Percentiles rank a stretch among this genome's conserved stretches.
Conservation (phyloP, 2,329 filamentous ascomycete genomes). For the Apiospora saccharicola region DNA sequence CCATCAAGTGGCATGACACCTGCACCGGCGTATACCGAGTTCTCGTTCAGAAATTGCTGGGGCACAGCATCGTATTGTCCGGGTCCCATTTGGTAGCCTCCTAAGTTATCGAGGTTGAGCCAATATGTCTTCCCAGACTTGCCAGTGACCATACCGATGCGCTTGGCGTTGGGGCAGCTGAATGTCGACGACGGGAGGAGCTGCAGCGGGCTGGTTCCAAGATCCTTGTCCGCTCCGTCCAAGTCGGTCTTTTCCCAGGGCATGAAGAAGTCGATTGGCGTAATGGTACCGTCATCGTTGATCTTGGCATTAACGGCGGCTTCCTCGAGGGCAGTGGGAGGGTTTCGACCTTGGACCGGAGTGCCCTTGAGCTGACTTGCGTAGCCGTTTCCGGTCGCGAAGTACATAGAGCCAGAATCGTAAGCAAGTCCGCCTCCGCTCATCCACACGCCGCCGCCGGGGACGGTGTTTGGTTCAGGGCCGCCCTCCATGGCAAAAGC, state of each 20-base stretch:
- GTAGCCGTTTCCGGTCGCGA: constrained; percentile 56
- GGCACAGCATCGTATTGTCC: constrained; percentile 52
- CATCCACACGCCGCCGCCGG: constrained; percentile 57
- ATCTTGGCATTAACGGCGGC: constrained; percentile 58
- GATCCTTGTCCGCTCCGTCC: constrained; percentile 57
- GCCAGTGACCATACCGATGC: constrained; percentile 57
- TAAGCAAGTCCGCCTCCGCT: constrained; percentile 56
- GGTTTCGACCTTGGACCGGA: constrained; percentile 52
- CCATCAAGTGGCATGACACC: constrained; percentile 55
- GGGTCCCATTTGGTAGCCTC: constrained; percentile 55
- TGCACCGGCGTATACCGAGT: constrained; percentile 56
- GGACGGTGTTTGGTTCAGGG: constrained; percentile 47
- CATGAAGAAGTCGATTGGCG: constrained; percentile 58
- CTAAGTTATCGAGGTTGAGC: constrained; percentile 56
- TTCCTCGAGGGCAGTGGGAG: constrained; percentile 55
- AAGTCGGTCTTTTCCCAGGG: constrained; percentile 57
- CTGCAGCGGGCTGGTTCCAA: constrained; percentile 54
- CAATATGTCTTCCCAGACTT: constrained; percentile 60
- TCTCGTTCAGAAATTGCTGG: constrained; percentile 53
- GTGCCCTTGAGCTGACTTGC: constrained; percentile 53
- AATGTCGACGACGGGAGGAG: constrained; percentile 51
- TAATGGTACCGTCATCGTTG: constrained; percentile 50
- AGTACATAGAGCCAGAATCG: constrained; percentile 54
- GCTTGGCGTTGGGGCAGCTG: constrained; percentile 50
- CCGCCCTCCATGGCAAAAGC: constrained; percentile 52